Percentiles rank a stretch among this genome's conserved stretches.
phyloP scores from a whole-genome alignment of 129 eudicot genomes.

The Flaveria trinervia region DNA sequence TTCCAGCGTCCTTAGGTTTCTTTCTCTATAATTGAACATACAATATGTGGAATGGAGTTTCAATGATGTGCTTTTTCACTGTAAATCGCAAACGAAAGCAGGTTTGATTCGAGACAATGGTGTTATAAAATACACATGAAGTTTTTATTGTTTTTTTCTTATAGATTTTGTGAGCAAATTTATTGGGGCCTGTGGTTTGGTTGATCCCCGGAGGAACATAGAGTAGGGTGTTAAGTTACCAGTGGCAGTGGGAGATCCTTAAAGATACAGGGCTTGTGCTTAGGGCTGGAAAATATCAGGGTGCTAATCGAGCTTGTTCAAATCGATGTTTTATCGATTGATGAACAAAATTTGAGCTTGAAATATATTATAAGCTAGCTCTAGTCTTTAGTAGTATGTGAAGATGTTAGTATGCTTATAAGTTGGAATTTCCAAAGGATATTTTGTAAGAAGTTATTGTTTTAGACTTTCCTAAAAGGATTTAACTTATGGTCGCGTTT shows the following conservation, averaged over 20 bases:
- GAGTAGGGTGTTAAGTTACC: neutral
- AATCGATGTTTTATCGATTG: neutral
- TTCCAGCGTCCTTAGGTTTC: neutral
- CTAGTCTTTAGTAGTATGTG: neutral
- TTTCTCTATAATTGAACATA: neutral
- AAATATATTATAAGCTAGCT: neutral
- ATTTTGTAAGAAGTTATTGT: neutral
- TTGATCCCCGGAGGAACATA: neutral
- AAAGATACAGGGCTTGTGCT: neutral
- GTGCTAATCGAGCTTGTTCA: too few species aligned
- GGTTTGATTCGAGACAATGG: neutral
- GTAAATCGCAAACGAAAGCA: constrained; percentile 2
- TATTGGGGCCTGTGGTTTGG: neutral
- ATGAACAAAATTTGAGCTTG: neutral
- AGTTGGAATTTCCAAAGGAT: neutral
- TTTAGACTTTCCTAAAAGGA: neutral
- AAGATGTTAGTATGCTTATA: neutral
- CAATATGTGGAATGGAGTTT: neutral
- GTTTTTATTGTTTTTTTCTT: neutral
- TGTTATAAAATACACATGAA: neutral
- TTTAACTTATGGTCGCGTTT: neutral
- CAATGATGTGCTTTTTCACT: neutral
- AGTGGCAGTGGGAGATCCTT: neutral
- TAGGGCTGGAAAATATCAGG: neutral
- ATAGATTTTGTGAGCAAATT: neutral